A percentile compares a stretch with the other conserved stretches of the same genome.
Conservation (phyloP, 768 basidiomycete genomes). For the Cyclocybe cylindracea region DNA sequence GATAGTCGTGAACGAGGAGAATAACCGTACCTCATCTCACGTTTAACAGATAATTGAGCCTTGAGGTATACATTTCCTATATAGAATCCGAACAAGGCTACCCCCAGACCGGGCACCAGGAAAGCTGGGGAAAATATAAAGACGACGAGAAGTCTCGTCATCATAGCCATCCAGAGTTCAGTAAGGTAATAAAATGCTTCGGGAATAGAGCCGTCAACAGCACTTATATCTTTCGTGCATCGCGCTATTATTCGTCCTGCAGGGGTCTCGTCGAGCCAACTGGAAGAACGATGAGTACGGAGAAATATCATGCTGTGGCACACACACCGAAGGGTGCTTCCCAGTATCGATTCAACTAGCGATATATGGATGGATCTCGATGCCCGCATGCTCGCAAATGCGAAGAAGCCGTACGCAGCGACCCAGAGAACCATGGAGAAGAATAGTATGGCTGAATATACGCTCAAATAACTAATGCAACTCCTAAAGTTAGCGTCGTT, state of each 20-base stretch:
- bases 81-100: conserved; percentile 41
- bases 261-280: conserved; percentile 30
- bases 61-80: conserved; percentile 43
- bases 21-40: conserved; percentile 31
- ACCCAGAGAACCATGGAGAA: conserved; percentile 39
- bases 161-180: conserved; percentile 30
- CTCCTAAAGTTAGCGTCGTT: conserved; percentile 5
- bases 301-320: not conserved
- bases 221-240: conserved; percentile 26
- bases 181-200: conserved; percentile 24
- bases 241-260: conserved; percentile 16
- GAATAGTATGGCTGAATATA: conserved; percentile 38
- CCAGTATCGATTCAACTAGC: conserved; percentile 13
- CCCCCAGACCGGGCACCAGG: conserved; percentile 39
- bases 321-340: conserved; percentile 15
- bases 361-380: conserved; percentile 13
- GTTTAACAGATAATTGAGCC: conserved; percentile 44
- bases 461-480: conserved; percentile 5
- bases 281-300: not conserved
- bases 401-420: conserved; percentile 35
- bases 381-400: conserved; percentile 33
- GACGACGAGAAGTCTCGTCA: conserved; percentile 41
- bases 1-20: not conserved
- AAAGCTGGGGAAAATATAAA: conserved; percentile 43
- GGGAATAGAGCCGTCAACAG: conserved; percentile 47